Conservation (phyloP, 2,329 filamentous ascomycete genomes). For the Claviceps humidiphila region DNA sequence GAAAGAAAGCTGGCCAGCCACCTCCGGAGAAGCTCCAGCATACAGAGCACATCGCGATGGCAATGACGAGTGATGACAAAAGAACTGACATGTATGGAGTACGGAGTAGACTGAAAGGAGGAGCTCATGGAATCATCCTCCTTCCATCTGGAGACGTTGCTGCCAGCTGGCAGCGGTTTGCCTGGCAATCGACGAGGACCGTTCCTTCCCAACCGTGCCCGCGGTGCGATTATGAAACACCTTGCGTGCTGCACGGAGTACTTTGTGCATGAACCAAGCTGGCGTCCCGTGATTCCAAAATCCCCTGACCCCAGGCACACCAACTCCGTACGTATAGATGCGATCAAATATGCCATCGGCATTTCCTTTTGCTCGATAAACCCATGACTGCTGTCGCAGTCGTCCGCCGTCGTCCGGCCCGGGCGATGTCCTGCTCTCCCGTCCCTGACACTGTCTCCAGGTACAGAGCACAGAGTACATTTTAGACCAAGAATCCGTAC, state of each 20-base stretch:
- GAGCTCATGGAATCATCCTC: no score
- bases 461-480: no score
- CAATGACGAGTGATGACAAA: no score
- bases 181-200: background rate
- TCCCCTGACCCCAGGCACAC: background rate
- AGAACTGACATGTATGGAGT: no score
- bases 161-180: background rate
- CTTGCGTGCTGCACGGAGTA: background rate
- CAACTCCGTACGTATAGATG: background rate
- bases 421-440: no score
- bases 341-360: background rate
- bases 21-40: no score
- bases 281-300: background rate
- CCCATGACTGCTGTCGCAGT: background rate
- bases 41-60: no score
- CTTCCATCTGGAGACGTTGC: background rate
- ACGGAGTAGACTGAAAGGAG: no score
- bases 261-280: background rate
- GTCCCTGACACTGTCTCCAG: no score
- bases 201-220: background rate
- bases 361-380: background rate
- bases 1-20: no score
- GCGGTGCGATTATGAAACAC: background rate
- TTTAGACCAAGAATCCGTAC: no score
- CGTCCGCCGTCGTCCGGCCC: no score